Evolutionary conservation across 2,329 filamentous ascomycete species (phyloP).

Genomic region (Xenosphaeropsis pyriputrescens): DNA sequence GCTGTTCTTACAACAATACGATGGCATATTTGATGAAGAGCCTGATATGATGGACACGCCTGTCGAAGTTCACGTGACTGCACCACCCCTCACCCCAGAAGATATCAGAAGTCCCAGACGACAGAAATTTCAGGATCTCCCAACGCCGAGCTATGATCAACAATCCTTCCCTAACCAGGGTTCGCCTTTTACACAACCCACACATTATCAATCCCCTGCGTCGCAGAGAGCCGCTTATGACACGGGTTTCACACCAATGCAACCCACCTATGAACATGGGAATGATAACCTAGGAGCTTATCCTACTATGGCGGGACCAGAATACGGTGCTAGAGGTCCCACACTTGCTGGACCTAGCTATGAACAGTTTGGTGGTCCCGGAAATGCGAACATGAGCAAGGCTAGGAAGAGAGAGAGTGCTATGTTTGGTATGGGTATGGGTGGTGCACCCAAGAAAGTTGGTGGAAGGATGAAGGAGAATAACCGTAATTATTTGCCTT

Average conservation of each 20-base stretch:
- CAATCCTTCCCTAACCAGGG: conserved; percentile 25
- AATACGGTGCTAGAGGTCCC: conserved; percentile 12
- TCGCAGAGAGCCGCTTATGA: conserved; percentile 22
- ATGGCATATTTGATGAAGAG: conserved; percentile 65
- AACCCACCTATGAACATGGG: conserved; percentile 27
- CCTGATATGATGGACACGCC: conserved; percentile 48
- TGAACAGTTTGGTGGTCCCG: conserved; percentile 24
- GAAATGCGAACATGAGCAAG: conserved; percentile 20
- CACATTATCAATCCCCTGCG: conserved; percentile 10
- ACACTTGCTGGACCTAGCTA: conserved; percentile 17
- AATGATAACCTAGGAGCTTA: conserved; percentile 5
- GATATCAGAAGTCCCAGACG: conserved; percentile 48
- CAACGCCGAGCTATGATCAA: conserved; percentile 47
- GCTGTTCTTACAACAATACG: conserved; percentile 82
- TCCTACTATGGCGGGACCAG: conserved; percentile 15
- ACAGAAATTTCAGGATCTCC: conserved; percentile 53
- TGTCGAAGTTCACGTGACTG: conserved; percentile 26
- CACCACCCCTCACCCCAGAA: conserved; percentile 29
- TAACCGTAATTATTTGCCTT: conserved; percentile 10
- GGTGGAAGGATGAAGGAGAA: conserved; percentile 13
- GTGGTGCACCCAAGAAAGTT: conserved; percentile 20
- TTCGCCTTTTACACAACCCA: conserved; percentile 19
- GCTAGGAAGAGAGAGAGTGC: conserved; percentile 42
- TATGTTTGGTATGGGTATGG: conserved; percentile 35
- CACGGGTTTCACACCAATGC: conserved; percentile 33